Evolutionary conservation across 768 basidiomycete species (phyloP), one percentile per base, ranked within the genome.

Genomic region (Polyporus arcularius): DNA sequence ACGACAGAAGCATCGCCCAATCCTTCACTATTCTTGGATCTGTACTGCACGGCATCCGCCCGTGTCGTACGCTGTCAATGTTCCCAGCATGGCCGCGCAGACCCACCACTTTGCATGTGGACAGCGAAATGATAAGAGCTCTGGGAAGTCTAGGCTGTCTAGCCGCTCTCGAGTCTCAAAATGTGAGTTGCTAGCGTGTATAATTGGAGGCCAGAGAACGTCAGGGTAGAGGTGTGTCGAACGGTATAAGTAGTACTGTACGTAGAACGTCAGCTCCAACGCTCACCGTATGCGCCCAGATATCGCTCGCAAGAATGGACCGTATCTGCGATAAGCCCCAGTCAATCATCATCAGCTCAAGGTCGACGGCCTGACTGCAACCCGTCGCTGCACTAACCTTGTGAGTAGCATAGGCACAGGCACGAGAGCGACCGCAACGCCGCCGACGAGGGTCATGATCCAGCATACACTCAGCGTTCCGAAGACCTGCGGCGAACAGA

Each of bases 401-500:
- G 47, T 51, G n/a, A 73, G 68, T 7, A 72, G 18, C 45, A 72
- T 56, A 16, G 71, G 72, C 11, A 71, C 69, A 5, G 86, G 86
- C 3, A 80, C 72, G 80, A 87, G 74, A 8, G 69, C 58, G 15
- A 84, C 65, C 1, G 85, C 82, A 42, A 85, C 66, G 61, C 79
- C 79, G 0, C 82, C 85, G 3, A 87, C 67, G 10, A 87, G 61
- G 10, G 85, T 78, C 8, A 86, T 86, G 26, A 85, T 85, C 86
- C 84, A 87, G 43, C 73, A 73, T 0, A 85, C 76, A 52, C 79
- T 78, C 4, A 87, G 73, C 16, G 69, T 71, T 0, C 70, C 65
- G 60, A 82, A 87, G 82, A 87, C 82, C 61, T 83, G 76, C n/a
- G 76, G 72, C 2, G 81, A 80, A 65, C 86, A 86, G 39, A 86